phyloP scores from a whole-genome alignment of 306 rosid species.

The Prinsepia uniflora region DNA sequence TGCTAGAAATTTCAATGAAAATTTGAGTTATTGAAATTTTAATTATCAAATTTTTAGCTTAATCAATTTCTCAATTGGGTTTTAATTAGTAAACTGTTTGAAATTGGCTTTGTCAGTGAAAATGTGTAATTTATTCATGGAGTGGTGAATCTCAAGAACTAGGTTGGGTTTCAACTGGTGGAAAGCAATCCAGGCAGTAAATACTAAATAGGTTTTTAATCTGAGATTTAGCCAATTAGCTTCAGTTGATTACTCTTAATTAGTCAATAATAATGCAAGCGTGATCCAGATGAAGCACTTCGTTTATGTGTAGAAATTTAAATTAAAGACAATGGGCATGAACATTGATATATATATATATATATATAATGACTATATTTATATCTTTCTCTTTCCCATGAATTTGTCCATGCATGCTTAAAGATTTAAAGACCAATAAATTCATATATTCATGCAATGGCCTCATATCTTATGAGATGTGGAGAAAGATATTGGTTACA shows the following conservation, averaged over 20 bases:
- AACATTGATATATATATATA: not conserved
- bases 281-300: not conserved
- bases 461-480: too few species aligned
- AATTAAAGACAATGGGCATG: not conserved
- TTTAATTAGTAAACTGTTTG: not conserved
- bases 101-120: not conserved
- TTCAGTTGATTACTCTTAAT: not conserved
- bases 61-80: not conserved
- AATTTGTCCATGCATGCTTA: not conserved
- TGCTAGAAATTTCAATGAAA: too few species aligned
- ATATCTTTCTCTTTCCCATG: too few species aligned
- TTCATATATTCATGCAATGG: not conserved
- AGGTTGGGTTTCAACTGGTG: not conserved
- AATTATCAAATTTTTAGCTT: not conserved
- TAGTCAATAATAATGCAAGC: not conserved
- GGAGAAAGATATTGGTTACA: not conserved
- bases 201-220: not conserved
- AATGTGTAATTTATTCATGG: conserved; percentile 25
- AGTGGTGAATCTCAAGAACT: conserved; percentile 57
- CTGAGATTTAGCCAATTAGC: not conserved
- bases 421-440: not conserved
- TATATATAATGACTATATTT: not conserved
- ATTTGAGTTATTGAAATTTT: too few species aligned
- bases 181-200: too few species aligned
- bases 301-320: not conserved